phyloP scores from a whole-genome alignment of 352 stramenopile species.

The Phytophthora fragariaefolia region DNA sequence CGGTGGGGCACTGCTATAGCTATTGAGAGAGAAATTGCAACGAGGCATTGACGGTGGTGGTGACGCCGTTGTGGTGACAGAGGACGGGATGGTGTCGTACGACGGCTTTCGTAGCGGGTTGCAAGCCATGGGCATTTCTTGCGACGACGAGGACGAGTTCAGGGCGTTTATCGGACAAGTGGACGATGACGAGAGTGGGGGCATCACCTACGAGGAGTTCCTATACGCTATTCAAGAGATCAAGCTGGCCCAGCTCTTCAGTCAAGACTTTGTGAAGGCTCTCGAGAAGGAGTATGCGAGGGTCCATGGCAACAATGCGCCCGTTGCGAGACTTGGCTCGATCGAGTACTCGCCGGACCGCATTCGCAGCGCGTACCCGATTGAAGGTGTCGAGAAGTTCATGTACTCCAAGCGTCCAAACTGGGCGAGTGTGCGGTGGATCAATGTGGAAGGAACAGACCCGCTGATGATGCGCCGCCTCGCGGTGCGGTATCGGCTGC shows the following conservation, averaged over 20 bases:
- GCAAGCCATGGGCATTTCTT: conserved; percentile 80
- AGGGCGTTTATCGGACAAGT: conserved; percentile 76
- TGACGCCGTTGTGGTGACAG: conserved; percentile 20
- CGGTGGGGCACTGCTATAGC: conserved; percentile 32
- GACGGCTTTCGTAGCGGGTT: conserved; percentile 75
- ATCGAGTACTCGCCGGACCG: conserved; percentile 84
- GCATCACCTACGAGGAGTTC: conserved; percentile 89
- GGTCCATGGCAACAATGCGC: conserved; percentile 20
- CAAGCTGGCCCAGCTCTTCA: conserved; percentile 89
- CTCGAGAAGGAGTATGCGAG: conserved; percentile 30
- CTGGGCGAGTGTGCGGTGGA: conserved; percentile 85
- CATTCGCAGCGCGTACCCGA: conserved; percentile 78
- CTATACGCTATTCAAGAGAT: conserved; percentile 89
- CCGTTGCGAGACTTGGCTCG: conserved; percentile 48
- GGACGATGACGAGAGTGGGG: conserved; percentile 82
- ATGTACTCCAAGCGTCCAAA: conserved; percentile 81
- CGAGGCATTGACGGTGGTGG: not conserved
- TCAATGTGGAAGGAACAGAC: conserved; percentile 77
- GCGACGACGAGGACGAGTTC: conserved; percentile 68
- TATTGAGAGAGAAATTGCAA: not conserved
- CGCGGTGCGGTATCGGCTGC: conserved; percentile 84
- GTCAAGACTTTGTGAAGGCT: conserved; percentile 55
- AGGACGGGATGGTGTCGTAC: conserved; percentile 73
- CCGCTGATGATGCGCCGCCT: conserved; percentile 70
- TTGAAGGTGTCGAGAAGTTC: conserved; percentile 77